Evolutionary conservation across 345 rosid species (phyloP).

Genomic region (Toxicodendron radicans): DNA sequence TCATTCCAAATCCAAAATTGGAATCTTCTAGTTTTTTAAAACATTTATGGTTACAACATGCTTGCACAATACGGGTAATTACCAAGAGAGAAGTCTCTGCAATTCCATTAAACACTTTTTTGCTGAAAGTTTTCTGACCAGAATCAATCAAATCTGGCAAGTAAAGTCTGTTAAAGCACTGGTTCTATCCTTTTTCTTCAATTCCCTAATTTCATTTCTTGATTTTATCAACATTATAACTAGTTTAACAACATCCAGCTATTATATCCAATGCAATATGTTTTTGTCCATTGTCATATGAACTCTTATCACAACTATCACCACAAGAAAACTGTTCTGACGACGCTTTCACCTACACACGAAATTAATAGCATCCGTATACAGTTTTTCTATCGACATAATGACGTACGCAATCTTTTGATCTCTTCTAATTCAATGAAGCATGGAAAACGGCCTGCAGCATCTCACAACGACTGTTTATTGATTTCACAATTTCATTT

Average conservation of each 20-base stretch:
- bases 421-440: too few species aligned
- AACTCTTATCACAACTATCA: too few species aligned
- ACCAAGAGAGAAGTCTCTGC: constrained; percentile 27
- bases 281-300: too few species aligned
- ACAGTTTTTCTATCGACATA: too few species aligned
- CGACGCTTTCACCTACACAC: too few species aligned
- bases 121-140: constrained; percentile 24
- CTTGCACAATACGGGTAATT: constrained; percentile 37
- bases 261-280: too few species aligned
- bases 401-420: too few species aligned
- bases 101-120: constrained; percentile 17
- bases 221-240: not conserved
- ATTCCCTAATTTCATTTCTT: constrained; percentile 1
- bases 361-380: too few species aligned
- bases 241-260: not conserved
- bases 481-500: too few species aligned
- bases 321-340: too few species aligned
- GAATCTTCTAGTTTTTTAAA: constrained; percentile 26
- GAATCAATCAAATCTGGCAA: constrained; percentile 26
- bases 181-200: not conserved
- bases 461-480: too few species aligned
- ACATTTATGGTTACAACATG: constrained; percentile 28
- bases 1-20: constrained; percentile 16
- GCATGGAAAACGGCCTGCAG: too few species aligned
- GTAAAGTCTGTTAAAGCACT: not conserved